These are phyloP conservation scores for Cystofilobasidium capitatum DNA, from an alignment of 768 basidiomycete genomes.

Conservation along the genomic window DNA sequence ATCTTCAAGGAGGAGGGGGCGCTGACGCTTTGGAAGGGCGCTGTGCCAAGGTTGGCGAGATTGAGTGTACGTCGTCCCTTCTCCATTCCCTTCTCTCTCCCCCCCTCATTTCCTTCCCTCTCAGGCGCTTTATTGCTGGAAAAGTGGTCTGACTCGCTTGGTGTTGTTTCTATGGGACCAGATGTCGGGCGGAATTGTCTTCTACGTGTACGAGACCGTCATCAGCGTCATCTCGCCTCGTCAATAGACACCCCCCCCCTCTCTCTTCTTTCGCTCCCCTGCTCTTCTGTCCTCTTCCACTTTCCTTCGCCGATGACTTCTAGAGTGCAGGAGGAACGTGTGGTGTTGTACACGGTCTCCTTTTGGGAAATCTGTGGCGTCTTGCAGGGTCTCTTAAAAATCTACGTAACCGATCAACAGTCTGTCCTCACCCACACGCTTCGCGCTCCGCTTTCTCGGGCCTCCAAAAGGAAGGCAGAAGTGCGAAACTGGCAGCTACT, in stretches of 20 bases:
- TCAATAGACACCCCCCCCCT: neutral
- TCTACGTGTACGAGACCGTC: slow-evolving; percentile 67
- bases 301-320: neutral
- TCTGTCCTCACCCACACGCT: too few species aligned
- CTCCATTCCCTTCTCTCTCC: slow-evolving; percentile 42
- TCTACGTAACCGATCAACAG: too few species aligned
- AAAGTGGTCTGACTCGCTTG: neutral
- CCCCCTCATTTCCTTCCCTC: neutral
- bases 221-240: slow-evolving; percentile 21
- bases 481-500: too few species aligned
- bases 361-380: too few species aligned
- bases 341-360: too few species aligned
- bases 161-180: slow-evolving; percentile 36
- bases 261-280: neutral
- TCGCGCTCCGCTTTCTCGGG: too few species aligned
- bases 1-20: slow-evolving; percentile 91
- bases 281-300: neutral
- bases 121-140: neutral
- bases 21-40: slow-evolving; percentile 89
- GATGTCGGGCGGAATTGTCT: slow-evolving; percentile 87
- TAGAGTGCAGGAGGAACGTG: too few species aligned
- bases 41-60: slow-evolving; percentile 76
- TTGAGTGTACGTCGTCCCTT: slow-evolving; percentile 47
- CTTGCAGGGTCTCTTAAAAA: too few species aligned
- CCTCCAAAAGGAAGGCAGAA: too few species aligned